Percentiles rank a stretch among this genome's conserved stretches.
These are phyloP conservation scores for Pyrenophora graminea DNA, from an alignment of 2,329 filamentous ascomycete species.

Conservation along the genomic window DNA sequence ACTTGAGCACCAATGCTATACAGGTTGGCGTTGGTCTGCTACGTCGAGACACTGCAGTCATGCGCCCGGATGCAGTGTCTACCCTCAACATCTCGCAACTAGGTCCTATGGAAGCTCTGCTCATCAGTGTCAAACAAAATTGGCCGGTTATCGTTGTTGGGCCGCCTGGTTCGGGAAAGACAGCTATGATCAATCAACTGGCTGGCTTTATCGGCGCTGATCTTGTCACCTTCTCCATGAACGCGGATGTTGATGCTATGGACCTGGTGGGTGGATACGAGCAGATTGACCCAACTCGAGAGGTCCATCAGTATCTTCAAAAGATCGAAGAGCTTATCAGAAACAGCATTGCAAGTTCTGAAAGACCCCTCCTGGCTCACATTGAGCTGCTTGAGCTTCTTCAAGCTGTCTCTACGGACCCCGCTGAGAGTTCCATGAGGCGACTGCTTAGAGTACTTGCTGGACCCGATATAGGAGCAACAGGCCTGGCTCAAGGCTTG, in stretches of 20 bases:
- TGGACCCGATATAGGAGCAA: constrained; percentile 16
- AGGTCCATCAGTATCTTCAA: constrained; percentile 65
- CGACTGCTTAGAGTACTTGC: constrained; percentile 19
- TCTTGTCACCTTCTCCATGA: constrained; percentile 83
- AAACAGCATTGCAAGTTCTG: constrained; percentile 19
- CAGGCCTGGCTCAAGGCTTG: constrained; percentile 53
- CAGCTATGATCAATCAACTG: constrained; percentile 74
- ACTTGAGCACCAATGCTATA: constrained; percentile 65
- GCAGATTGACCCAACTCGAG: constrained; percentile 81
- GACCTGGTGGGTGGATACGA: constrained; percentile 97
- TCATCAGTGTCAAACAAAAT: constrained; percentile 82
- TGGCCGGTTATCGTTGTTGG: constrained; percentile 91
- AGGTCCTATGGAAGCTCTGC: constrained; percentile 78
- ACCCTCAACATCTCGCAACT: constrained; percentile 57
- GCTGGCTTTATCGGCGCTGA: constrained; percentile 78
- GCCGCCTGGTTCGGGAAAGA: constrained; percentile 84
- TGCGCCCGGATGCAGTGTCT: constrained; percentile 32
- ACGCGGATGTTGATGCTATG: constrained; percentile 94
- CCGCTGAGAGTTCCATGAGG: constrained; percentile 7
- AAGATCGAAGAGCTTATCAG: constrained; percentile 60
- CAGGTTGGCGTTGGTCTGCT: constrained; percentile 82
- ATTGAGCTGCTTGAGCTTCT: constrained; percentile 32
- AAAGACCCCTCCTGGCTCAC: constrained; percentile 10
- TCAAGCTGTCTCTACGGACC: constrained; percentile 2
- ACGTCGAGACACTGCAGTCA: constrained; percentile 56